Evolutionary conservation across 306 rosid genomes (phyloP).

Genomic region (Trichosanthes cucumerina): DNA sequence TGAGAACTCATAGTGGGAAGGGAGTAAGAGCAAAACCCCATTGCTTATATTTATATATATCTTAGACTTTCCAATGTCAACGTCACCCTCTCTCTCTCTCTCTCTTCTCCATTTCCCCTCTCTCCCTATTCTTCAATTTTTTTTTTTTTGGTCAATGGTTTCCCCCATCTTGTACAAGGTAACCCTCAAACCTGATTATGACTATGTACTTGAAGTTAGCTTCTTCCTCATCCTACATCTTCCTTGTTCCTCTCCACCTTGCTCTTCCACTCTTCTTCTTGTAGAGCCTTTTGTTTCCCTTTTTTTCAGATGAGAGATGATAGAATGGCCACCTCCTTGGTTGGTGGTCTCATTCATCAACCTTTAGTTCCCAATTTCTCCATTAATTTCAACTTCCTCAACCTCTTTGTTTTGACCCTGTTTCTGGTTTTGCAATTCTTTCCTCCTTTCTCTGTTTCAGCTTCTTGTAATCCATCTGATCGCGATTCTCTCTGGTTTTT

Average conservation of each 20-base stretch:
- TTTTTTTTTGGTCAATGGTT: conserved; percentile 10
- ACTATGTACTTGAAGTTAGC: conserved; percentile 10
- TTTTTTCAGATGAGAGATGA: conserved; percentile 10
- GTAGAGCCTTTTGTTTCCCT: background rate
- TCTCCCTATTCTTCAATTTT: background rate
- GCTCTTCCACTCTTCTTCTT: background rate
- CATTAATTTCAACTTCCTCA: conserved; percentile 17
- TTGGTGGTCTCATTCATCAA: conserved; percentile 7
- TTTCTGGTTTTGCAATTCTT: background rate
- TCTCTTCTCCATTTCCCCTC: background rate
- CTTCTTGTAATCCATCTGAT: conserved; percentile 40
- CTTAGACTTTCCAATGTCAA: conserved; percentile 13
- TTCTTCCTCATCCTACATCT: conserved; percentile 1
- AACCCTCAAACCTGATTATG: conserved; percentile 26
- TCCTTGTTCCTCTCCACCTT: background rate
- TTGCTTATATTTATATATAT: background rate
- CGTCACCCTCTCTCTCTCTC: conserved; percentile 2
- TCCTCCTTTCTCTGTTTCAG: conserved; percentile 18
- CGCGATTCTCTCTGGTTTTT: conserved; percentile 40
- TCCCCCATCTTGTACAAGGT: conserved; percentile 13
- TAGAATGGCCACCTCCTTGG: conserved; percentile 7
- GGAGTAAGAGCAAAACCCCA: background rate
- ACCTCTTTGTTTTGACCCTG: conserved; percentile 1
- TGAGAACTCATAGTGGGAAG: background rate
- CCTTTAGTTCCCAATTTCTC: conserved; percentile 8